Percentiles rank a stretch among this genome's conserved stretches.
Conservation (phyloP, 768 basidiomycete genomes). For the Leucocoprinus leucothites region DNA sequence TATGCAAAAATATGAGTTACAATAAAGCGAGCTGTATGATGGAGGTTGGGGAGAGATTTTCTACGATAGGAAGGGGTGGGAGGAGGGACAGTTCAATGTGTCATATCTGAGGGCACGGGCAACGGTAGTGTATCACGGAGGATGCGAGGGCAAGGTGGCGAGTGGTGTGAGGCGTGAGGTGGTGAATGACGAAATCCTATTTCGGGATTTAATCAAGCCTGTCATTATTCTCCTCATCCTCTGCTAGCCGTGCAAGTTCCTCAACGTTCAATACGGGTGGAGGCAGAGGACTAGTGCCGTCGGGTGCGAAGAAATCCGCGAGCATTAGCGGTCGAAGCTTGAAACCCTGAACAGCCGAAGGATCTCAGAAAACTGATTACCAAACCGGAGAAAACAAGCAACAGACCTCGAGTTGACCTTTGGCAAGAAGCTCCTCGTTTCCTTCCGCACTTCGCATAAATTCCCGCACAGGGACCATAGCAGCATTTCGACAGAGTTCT, state of each 20-base stretch:
- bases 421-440: conserved; percentile 40
- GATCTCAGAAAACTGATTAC: background rate
- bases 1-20: background rate
- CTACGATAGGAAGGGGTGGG: too few relatives aligned
- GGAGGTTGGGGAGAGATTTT: too few relatives aligned
- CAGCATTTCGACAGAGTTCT: conserved; percentile 91
- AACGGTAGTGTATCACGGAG: too few relatives aligned
- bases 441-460: conserved; percentile 56
- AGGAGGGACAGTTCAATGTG: too few relatives aligned
- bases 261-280: conserved; percentile 14
- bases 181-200: background rate
- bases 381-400: background rate
- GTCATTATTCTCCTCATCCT: conserved; percentile 3
- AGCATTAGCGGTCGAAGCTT: conserved; percentile 68
- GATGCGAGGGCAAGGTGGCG: background rate
- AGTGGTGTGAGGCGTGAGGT: background rate
- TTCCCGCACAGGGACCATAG: conserved; percentile 89
- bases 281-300: conserved; percentile 36
- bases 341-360: conserved; percentile 58
- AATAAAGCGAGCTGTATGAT: background rate
- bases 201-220: background rate
- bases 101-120: too few relatives aligned
- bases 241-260: conserved; percentile 2
- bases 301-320: conserved; percentile 60
- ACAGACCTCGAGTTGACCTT: conserved; percentile 46